phyloP scores from a whole-genome alignment of 805 yeast species.

The Candida saitoana region DNA sequence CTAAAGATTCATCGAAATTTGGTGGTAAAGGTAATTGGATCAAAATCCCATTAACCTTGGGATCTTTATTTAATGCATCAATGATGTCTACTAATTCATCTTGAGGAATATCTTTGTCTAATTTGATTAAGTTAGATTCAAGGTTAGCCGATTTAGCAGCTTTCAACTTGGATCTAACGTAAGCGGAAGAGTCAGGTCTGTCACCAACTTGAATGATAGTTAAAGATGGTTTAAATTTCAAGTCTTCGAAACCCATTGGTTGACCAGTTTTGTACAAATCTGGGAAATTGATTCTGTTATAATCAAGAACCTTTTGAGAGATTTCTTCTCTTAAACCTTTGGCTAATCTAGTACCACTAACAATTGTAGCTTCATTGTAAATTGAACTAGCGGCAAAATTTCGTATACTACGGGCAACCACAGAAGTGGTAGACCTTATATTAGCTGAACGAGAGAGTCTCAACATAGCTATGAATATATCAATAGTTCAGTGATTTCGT shows the following conservation, averaged over 20 bases:
- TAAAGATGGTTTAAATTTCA: constrained; percentile 61
- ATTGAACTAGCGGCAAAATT: constrained; percentile 3
- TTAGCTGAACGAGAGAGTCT: background rate
- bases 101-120: constrained; percentile 56
- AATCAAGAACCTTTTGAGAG: constrained; percentile 37
- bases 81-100: constrained; percentile 52
- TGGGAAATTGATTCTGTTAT: constrained; percentile 27
- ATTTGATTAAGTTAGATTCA: constrained; percentile 53
- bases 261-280: background rate
- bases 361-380: constrained; percentile 29
- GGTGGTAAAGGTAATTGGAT: constrained; percentile 75
- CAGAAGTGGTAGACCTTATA: background rate
- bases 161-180: constrained; percentile 74
- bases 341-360: constrained; percentile 43
- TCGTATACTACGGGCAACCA: background rate
- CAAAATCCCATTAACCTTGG: constrained; percentile 64
- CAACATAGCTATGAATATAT: background rate
- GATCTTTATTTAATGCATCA: constrained; percentile 52
- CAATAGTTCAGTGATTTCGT: background rate
- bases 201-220: constrained; percentile 74
- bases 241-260: constrained; percentile 19
- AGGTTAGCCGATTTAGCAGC: constrained; percentile 73
- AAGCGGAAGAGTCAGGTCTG: constrained; percentile 76
- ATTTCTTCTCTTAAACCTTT: constrained; percentile 31
- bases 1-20: constrained; percentile 61